phyloP scores from a whole-genome alignment of 345 rosid species.

The Iberis pinnata region DNA sequence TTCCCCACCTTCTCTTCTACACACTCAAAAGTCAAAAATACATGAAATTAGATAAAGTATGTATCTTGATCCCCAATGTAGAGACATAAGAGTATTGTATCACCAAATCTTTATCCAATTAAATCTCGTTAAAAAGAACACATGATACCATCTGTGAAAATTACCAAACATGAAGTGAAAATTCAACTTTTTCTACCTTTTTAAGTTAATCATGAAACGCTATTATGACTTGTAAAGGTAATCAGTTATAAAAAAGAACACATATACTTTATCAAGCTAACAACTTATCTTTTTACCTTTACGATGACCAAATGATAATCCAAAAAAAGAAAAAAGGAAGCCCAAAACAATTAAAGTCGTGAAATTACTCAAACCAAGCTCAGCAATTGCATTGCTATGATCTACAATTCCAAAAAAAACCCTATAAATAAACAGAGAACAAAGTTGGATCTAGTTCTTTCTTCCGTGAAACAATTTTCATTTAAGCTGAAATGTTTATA shows the following conservation, averaged over 20 bases:
- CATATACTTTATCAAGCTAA: slow-evolving; percentile 1
- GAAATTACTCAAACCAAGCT: too few relatives aligned
- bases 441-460: slow-evolving; percentile 16
- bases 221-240: slow-evolving; percentile 26
- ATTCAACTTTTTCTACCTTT: background rate
- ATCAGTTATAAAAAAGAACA: background rate
- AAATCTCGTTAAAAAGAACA: too few relatives aligned
- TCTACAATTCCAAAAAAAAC: background rate
- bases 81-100: slow-evolving; percentile 5
- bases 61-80: background rate
- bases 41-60: slow-evolving; percentile 4
- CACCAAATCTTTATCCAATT: background rate
- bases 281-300: slow-evolving; percentile 10
- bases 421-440: too few relatives aligned
- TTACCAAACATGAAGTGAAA: slow-evolving; percentile 4
- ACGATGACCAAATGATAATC: background rate
- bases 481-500: too few relatives aligned
- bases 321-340: too few relatives aligned
- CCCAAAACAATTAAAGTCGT: too few relatives aligned
- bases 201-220: slow-evolving; percentile 24
- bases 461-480: background rate
- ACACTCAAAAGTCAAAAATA: slow-evolving; percentile 10
- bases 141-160: too few relatives aligned
- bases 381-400: slow-evolving; percentile 1
- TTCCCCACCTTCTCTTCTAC: slow-evolving; percentile 86